These are phyloP conservation scores for Mortierella sp. DNA, from an alignment of 371 early-diverging fungal species.

Conservation along the genomic window DNA sequence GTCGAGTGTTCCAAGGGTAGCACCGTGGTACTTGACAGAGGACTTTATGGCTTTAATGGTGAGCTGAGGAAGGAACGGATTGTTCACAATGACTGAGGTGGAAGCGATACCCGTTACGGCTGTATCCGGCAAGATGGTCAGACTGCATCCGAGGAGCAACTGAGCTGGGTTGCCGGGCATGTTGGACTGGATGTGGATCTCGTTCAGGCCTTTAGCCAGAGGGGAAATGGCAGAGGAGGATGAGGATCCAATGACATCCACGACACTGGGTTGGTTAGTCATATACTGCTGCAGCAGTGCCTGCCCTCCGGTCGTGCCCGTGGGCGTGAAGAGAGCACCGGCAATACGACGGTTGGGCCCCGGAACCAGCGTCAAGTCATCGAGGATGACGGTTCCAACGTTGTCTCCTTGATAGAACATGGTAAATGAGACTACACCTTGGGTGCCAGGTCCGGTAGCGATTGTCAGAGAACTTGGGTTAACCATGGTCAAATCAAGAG, in stretches of 20 bases:
- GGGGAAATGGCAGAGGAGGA: conserved; percentile 57
- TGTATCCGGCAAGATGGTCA: conserved; percentile 55
- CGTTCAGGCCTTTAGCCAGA: conserved; percentile 55
- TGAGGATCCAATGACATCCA: conserved; percentile 54
- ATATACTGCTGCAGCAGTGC: conserved; percentile 58
- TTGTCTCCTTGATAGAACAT: conserved; percentile 54
- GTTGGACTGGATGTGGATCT: conserved; percentile 54
- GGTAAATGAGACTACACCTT: conserved; percentile 46
- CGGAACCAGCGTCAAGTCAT: conserved; percentile 56
- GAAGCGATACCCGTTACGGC: conserved; percentile 50
- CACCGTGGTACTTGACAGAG: conserved; percentile 56
- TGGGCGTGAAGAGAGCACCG: conserved; percentile 58
- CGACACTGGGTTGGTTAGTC: conserved; percentile 57
- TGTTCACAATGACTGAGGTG: conserved; percentile 58
- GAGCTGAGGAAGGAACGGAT: conserved; percentile 62
- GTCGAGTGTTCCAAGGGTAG: conserved; percentile 61
- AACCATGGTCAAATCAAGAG: conserved; percentile 59
- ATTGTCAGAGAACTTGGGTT: conserved; percentile 67
- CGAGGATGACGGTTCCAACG: conserved; percentile 58
- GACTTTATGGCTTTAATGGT: conserved; percentile 58
- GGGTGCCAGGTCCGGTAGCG: conserved; percentile 52
- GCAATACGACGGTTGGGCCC: conserved; percentile 59
- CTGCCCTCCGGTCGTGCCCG: conserved; percentile 54
- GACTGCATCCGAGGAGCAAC: conserved; percentile 54
- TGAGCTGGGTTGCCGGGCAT: conserved; percentile 58